Percentiles rank a stretch among this genome's conserved stretches.
phyloP scores from a whole-genome alignment of 495 filamentous ascomycete species.

The Letharia lupina region DNA sequence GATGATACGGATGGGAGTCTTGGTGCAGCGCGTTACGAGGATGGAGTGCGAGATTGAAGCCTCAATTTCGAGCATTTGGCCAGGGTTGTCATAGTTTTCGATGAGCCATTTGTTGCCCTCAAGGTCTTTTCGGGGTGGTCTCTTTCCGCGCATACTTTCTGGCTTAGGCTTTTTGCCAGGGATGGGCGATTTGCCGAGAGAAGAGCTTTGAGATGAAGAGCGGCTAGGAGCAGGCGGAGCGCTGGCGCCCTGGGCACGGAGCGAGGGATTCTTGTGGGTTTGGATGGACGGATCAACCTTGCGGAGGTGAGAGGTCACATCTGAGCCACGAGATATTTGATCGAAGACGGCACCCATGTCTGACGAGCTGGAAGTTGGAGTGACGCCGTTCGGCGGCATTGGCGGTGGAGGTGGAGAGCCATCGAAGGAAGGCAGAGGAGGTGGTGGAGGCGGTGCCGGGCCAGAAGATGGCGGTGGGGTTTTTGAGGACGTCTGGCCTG shows the following conservation, averaged over 20 bases:
- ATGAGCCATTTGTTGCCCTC: slow-evolving; percentile 95
- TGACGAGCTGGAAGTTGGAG: slow-evolving; percentile 27
- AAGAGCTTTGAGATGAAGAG: slow-evolving; percentile 42
- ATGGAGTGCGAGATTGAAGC: slow-evolving; percentile 80
- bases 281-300: slow-evolving; percentile 92
- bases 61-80: slow-evolving; percentile 61
- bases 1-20: slow-evolving; percentile 77
- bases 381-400: slow-evolving; percentile 41
- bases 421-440: slow-evolving; percentile 48
- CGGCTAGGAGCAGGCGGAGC: slow-evolving; percentile 49
- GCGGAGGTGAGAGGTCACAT: slow-evolving; percentile 74
- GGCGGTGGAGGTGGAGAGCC: slow-evolving; percentile 75
- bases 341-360: slow-evolving; percentile 82
- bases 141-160: slow-evolving; percentile 86
- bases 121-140: slow-evolving; percentile 82
- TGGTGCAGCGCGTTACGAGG: slow-evolving; percentile 82
- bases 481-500: slow-evolving; percentile 32
- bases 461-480: slow-evolving; percentile 29
- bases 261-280: slow-evolving; percentile 97
- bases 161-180: slow-evolving; percentile 91
- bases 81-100: slow-evolving; percentile 83
- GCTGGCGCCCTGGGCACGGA: slow-evolving; percentile 58
- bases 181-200: slow-evolving; percentile 67
- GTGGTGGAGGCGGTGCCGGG: slow-evolving; percentile 50
- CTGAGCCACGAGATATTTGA: slow-evolving; percentile 78